Conservation (phyloP, 2,329 filamentous ascomycete species). For the Paecilomyces niveus region DNA sequence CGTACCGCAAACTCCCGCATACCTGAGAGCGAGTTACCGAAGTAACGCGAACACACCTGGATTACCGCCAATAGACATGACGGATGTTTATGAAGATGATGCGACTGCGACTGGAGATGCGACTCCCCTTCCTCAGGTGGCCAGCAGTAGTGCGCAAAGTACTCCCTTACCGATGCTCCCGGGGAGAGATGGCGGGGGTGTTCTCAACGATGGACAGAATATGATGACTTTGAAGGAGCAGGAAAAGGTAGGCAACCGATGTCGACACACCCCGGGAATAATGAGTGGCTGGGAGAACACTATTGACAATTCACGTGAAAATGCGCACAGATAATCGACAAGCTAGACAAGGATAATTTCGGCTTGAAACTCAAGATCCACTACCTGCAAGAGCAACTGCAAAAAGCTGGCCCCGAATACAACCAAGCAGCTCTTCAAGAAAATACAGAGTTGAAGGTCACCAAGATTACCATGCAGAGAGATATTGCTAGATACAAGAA, state of each 20-base stretch:
- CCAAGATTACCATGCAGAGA: conserved; percentile 80
- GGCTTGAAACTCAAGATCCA: conserved; percentile 94
- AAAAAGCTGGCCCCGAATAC: conserved; percentile 81
- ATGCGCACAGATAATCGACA: conserved; percentile 61
- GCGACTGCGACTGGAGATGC: conserved; percentile 57
- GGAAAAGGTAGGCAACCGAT: conserved; percentile 59
- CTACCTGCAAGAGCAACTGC: conserved; percentile 84
- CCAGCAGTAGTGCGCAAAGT: conserved; percentile 72
- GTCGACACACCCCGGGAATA: neutral
- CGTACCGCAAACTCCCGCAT: conserved; percentile 61
- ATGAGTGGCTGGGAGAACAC: neutral
- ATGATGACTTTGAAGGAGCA: conserved; percentile 89
- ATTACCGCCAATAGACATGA: conserved; percentile 66
- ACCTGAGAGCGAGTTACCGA: conserved; percentile 53
- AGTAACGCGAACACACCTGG: conserved; percentile 68
- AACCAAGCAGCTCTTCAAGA: conserved; percentile 85
- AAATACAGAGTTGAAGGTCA: conserved; percentile 92
- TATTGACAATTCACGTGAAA: neutral
- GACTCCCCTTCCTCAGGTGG: conserved; percentile 68
- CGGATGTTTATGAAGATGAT: conserved; percentile 55
- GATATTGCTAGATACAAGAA: conserved; percentile 85
- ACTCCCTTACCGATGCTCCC: conserved; percentile 71
- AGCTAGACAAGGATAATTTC: conserved; percentile 98
- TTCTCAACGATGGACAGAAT: conserved; percentile 72
- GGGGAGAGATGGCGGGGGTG: conserved; percentile 56